Conservation (phyloP, 2,329 filamentous ascomycete species). For the Xylariales sp. region DNA sequence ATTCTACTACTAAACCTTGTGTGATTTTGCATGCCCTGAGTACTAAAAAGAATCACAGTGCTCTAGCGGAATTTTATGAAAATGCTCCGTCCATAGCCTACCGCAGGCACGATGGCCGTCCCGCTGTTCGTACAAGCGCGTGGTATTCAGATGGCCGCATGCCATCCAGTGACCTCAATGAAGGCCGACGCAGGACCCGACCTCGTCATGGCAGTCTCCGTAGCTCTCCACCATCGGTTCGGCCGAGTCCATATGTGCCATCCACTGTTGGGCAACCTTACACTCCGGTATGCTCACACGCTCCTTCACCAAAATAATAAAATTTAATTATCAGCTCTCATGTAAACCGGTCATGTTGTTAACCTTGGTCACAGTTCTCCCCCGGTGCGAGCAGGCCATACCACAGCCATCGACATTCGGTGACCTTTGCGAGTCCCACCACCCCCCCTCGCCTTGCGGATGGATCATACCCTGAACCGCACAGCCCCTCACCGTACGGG, state of each 20-base stretch:
- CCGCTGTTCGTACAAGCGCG: neutral
- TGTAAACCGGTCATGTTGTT: neutral
- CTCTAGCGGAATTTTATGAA: neutral
- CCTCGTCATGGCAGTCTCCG: constrained; percentile 21
- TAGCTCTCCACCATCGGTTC: constrained; percentile 16
- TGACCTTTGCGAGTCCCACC: neutral
- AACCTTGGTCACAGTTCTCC: neutral
- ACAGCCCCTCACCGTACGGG: neutral
- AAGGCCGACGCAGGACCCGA: constrained; percentile 24
- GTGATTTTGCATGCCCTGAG: too few species aligned
- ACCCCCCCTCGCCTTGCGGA: neutral
- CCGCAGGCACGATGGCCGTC: constrained; percentile 4
- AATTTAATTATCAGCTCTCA: neutral
- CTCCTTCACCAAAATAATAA: neutral
- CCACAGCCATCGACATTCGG: constrained; percentile 1
- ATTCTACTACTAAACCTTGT: too few species aligned
- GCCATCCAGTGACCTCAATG: constrained; percentile 20
- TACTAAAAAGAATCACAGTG: too few species aligned
- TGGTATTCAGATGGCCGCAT: constrained; percentile 14
- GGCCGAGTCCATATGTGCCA: constrained; percentile 12
- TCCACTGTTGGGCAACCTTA: neutral
- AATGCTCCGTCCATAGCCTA: neutral
- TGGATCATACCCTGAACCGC: neutral
- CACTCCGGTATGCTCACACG: neutral
- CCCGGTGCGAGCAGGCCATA: neutral